Conservation (phyloP, 176 grass and related monocot genomes). For the Rhynchospora breviuscula region DNA sequence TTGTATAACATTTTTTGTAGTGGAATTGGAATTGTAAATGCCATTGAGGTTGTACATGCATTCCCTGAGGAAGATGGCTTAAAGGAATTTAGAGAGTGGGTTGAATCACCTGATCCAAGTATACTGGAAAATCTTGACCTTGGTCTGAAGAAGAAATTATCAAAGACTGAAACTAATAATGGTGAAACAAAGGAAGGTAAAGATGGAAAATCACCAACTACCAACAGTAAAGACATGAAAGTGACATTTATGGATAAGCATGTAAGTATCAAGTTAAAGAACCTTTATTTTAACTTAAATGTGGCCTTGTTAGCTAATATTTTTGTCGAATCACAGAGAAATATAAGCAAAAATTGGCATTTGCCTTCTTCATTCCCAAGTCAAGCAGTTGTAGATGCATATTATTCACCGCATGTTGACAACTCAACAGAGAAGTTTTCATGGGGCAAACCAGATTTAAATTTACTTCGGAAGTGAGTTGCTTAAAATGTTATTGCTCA, state of each 20-base stretch:
- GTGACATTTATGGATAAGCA: slow-evolving; percentile 86
- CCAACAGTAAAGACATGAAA: slow-evolving; percentile 40
- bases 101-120: slow-evolving; percentile 87
- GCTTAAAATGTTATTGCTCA: background rate
- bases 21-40: slow-evolving; percentile 97
- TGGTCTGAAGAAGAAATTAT: slow-evolving; percentile 47
- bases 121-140: slow-evolving; percentile 64
- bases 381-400: slow-evolving; percentile 64
- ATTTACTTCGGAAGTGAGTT: slow-evolving; percentile 84
- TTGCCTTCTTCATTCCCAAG: slow-evolving; percentile 81
- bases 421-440: slow-evolving; percentile 72
- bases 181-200: slow-evolving; percentile 34
- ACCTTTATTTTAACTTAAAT: slow-evolving; percentile 10
- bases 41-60: slow-evolving; percentile 94
- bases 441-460: slow-evolving; percentile 91
- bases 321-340: slow-evolving; percentile 59
- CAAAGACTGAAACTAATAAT: slow-evolving; percentile 31
- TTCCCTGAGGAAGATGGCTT: slow-evolving; percentile 95
- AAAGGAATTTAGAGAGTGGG: slow-evolving; percentile 85
- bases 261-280: slow-evolving; percentile 45
- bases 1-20: slow-evolving; percentile 33
- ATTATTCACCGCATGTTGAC: slow-evolving; percentile 78
- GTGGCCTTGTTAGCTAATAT: slow-evolving; percentile 12
- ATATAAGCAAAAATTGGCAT: slow-evolving; percentile 98
- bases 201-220: slow-evolving; percentile 43